A percentile compares a stretch with the other conserved stretches of the same genome.
Evolutionary conservation across 106 monocot genomes (phyloP).

Genomic region (Agapanthus africanus): DNA sequence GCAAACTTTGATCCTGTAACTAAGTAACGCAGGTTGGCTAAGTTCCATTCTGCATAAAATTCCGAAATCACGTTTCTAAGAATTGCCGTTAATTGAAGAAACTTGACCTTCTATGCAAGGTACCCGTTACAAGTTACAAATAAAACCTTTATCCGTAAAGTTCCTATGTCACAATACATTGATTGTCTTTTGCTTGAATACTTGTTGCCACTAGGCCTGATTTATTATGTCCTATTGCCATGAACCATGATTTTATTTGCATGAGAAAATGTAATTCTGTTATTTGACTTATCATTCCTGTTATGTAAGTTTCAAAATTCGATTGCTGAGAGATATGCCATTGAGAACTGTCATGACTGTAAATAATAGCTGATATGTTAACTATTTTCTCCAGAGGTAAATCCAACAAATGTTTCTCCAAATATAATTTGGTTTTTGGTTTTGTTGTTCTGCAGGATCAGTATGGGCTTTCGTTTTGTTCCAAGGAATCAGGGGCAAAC

Average conservation of each 20-base stretch:
- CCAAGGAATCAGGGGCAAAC: slow-evolving; percentile 28
- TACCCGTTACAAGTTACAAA: neutral
- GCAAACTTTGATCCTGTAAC: too few relatives aligned
- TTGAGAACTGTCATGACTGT: neutral
- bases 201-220: neutral
- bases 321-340: neutral
- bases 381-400: neutral
- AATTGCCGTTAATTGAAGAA: neutral
- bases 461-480: slow-evolving; percentile 34
- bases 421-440: neutral
- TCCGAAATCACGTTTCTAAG: neutral
- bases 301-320: neutral
- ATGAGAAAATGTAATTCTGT: neutral
- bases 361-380: neutral
- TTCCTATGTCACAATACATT: neutral
- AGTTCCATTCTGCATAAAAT: neutral
- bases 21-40: too few relatives aligned
- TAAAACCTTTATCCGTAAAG: neutral
- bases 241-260: neutral
- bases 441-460: slow-evolving; percentile 27
- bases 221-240: neutral
- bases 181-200: too few relatives aligned
- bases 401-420: neutral
- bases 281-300: neutral
- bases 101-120: neutral